Base-by-base conservation (phyloP, 331 rosid species). In the Spiraea crenata region DNA sequence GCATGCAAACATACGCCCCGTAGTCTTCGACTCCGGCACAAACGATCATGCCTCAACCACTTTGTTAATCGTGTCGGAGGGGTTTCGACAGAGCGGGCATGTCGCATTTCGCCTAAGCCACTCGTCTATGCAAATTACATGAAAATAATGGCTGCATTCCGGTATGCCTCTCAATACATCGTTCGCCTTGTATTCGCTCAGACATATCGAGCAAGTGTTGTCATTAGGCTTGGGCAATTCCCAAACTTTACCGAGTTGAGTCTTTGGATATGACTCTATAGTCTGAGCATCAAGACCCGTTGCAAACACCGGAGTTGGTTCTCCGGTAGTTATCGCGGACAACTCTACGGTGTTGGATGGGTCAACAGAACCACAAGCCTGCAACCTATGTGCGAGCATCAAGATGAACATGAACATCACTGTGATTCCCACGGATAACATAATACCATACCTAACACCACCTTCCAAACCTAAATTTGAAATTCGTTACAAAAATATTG, bases 211-310 rank as follows among this genome's bases (percentile, higher is more conserved):
- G 46, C 76, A 79, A 5, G 47, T 57, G 55, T 8, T 58, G 69
- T 79, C 63, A 8, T 62, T 78, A 51, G 79, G 77, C 49, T 80
- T 78, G 0, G 81, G 86, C 19, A 89, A 63, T 7, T 79, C 72
- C 12, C 83, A 69, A 25, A 77, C 83, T 34, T 80, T 86, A 1
- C 85, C 79, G 1, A 83, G 63, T 5, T 63, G 46, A 4, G 73
- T 79, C 77, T 76, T 80, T 0, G 86, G 87, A 67, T 70, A 80
- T 1, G 84, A 59, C 35, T 83, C 82, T 39, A 87, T 87, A 4
- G 83, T 81, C 4, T 5, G 66, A 35, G 81, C 77, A 13, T 84
- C 89, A 0, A 86, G 86, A 0, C 91, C 87, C 66, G 44, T 75
- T 50, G 20, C 20, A 19, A 25, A 9, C 15, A 17, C 5, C 1